Conservation (phyloP, 129 eudicot species). For the Chrysanthemum seticuspe region DNA sequence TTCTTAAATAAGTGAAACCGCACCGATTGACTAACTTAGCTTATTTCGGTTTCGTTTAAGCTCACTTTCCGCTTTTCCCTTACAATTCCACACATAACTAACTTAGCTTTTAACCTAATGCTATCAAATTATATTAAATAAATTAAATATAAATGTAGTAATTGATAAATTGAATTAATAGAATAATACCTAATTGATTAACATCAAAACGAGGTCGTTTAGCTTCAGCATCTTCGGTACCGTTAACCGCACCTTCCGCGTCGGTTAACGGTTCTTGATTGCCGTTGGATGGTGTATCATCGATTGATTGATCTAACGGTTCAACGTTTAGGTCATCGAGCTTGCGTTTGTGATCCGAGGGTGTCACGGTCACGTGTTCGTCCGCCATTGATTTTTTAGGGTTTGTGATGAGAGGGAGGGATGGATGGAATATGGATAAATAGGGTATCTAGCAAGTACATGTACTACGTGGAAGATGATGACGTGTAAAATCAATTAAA, state of each 20-base stretch:
- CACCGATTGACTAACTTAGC: too few species aligned
- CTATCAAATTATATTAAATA: not conserved
- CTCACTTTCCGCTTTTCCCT: too few species aligned
- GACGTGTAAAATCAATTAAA: too few species aligned
- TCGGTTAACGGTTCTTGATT: not conserved
- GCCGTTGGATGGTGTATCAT: not conserved
- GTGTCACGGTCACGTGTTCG: not conserved
- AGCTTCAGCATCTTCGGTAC: not conserved
- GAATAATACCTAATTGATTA: not conserved
- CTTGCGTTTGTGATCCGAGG: slow-evolving; percentile 2
- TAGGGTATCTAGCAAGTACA: too few species aligned
- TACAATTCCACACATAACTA: too few species aligned
- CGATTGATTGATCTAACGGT: slow-evolving; percentile 6
- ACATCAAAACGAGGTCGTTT: slow-evolving; percentile 7
- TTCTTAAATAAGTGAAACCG: too few species aligned
- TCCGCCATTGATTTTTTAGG: not conserved
- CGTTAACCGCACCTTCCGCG: not conserved
- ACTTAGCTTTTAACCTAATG: not conserved
- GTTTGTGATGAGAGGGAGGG: not conserved
- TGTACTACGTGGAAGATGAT: too few species aligned
- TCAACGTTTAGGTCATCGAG: not conserved
- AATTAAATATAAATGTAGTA: not conserved
- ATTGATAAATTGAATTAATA: not conserved
- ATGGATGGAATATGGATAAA: too few species aligned
- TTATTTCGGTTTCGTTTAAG: too few species aligned